Conservation (phyloP, 129 eudicot genomes). For the Pittosporum tobira region DNA sequence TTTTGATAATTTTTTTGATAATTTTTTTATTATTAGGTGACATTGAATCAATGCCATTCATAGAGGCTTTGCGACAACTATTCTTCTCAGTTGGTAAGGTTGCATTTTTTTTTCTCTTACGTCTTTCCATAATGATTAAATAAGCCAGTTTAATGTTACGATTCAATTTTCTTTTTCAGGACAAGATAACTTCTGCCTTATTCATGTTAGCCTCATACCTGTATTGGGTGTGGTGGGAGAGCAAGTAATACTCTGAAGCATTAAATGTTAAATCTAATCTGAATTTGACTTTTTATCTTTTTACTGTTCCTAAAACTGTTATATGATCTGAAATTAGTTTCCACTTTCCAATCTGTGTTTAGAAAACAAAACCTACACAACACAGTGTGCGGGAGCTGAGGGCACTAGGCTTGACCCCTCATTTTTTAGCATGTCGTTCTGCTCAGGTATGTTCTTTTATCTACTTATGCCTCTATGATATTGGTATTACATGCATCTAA, state of each 20-base stretch:
- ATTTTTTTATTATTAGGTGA: conserved; percentile 51
- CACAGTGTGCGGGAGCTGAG: conserved; percentile 96
- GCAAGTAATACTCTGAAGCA: conserved; percentile 48
- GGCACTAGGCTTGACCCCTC: conserved; percentile 97
- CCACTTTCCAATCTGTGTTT: conserved; percentile 8
- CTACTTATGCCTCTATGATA: no score
- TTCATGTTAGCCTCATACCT: conserved; percentile 91
- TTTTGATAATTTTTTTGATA: no score
- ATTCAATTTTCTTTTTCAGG: conserved; percentile 48
- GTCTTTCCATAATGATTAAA: neutral
- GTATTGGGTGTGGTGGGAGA: conserved; percentile 92
- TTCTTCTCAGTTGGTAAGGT: conserved; percentile 70
- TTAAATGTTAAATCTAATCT: neutral
- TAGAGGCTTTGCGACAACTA: conserved; percentile 87
- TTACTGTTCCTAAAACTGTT: neutral
- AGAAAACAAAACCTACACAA: conserved; percentile 90
- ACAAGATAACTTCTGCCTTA: conserved; percentile 75
- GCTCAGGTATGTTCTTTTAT: conserved; percentile 63
- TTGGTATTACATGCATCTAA: no score
- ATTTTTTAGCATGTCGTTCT: conserved; percentile 95
- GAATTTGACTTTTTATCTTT: neutral
- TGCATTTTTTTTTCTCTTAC: conserved; percentile 9
- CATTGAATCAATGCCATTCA: conserved; percentile 97
- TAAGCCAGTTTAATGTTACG: neutral
- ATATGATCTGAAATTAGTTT: neutral